A percentile compares a stretch with the other conserved stretches of the same genome.
Conservation (phyloP, 306 rosid genomes). For the apple (Malus domestica) region DNA sequence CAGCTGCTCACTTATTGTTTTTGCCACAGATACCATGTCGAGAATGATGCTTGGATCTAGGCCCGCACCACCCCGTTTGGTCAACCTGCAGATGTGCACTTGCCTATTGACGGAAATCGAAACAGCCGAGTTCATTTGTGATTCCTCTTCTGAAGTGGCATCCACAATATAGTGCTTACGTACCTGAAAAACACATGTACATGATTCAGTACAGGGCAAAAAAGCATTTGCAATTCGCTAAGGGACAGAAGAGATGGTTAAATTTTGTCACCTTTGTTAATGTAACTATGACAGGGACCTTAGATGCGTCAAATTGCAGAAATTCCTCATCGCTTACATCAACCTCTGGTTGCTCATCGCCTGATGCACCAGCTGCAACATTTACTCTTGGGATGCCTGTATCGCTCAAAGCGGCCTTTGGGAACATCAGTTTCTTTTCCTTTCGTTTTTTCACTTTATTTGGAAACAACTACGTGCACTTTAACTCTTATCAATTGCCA, state of each 20-base stretch:
- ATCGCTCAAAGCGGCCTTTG: conserved; percentile 75
- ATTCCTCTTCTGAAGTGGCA: conserved; percentile 81
- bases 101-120: conserved; percentile 66
- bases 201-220: neutral
- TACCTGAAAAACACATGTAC: conserved; percentile 28
- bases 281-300: conserved; percentile 71
- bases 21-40: conserved; percentile 80
- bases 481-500: neutral
- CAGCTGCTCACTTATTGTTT: conserved; percentile 5
- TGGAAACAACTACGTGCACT: neutral
- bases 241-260: neutral
- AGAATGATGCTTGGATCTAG: conserved; percentile 62
- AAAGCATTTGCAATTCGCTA: neutral
- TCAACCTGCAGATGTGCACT: conserved; percentile 65
- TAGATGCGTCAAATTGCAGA: conserved; percentile 78
- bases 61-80: conserved; percentile 60
- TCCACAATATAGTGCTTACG: conserved; percentile 82
- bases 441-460: neutral
- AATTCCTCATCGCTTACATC: conserved; percentile 82
- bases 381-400: conserved; percentile 77
- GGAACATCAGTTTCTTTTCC: conserved; percentile 18
- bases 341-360: conserved; percentile 65
- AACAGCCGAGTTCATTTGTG: conserved; percentile 81
- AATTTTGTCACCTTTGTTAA: conserved; percentile 56
- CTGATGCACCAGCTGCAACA: conserved; percentile 50